A percentile compares a stretch with the other conserved stretches of the same genome.
These are phyloP conservation scores for Tricholoma sp. DNA, from an alignment of 768 basidiomycete genomes.

Conservation along the genomic window DNA sequence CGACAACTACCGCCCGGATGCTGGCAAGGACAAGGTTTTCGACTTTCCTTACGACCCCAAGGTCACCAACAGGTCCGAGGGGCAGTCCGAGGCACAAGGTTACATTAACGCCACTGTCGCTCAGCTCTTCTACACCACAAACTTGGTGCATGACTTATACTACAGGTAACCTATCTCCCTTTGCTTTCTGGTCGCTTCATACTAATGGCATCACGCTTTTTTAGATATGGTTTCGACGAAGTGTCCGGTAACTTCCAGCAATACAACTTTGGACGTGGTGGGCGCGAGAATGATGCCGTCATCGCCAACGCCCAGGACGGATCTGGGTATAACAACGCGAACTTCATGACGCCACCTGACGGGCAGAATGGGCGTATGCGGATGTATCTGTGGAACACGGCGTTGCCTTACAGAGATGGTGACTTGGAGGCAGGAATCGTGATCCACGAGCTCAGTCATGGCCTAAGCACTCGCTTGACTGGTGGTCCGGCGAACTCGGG, in stretches of 20 bases:
- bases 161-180: slow-evolving; percentile 44
- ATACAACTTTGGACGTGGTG: slow-evolving; percentile 91
- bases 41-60: slow-evolving; percentile 74
- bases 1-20: slow-evolving; percentile 77
- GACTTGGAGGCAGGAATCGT: slow-evolving; percentile 97
- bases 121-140: slow-evolving; percentile 85
- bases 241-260: slow-evolving; percentile 95
- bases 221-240: slow-evolving; percentile 89
- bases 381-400: slow-evolving; percentile 96
- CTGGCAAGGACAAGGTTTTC: slow-evolving; percentile 50
- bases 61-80: slow-evolving; percentile 47
- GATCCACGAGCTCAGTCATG: slow-evolving; percentile 86
- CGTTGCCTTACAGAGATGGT: slow-evolving; percentile 87
- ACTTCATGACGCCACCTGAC: slow-evolving; percentile 85
- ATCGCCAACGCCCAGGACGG: slow-evolving; percentile 96
- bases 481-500: slow-evolving; percentile 92
- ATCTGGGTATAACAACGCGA: slow-evolving; percentile 87
- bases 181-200: not conserved
- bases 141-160: slow-evolving; percentile 78
- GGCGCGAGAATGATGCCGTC: slow-evolving; percentile 82
- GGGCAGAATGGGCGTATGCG: slow-evolving; percentile 89
- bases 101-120: slow-evolving; percentile 86
- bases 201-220: slow-evolving; percentile 5
- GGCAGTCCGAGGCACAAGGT: slow-evolving; percentile 64
- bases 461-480: slow-evolving; percentile 89